Percentiles rank a stretch among this genome's conserved stretches.
Conservation (phyloP, 805 yeast genomes). For the Candida parachauliodes region DNA sequence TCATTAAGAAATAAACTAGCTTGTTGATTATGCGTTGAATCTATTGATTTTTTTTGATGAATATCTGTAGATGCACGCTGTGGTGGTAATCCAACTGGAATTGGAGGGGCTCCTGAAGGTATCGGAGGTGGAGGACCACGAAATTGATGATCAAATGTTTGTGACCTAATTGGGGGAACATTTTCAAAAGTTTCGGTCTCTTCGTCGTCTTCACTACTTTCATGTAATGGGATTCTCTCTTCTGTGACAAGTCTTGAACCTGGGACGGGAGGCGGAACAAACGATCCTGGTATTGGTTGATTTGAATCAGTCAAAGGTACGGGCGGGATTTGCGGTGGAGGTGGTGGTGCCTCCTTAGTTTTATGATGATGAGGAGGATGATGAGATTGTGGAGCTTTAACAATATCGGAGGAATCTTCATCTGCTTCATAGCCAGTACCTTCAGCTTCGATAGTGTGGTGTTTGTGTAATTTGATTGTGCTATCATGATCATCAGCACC, state of each 20-base stretch:
- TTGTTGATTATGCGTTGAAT: conserved; percentile 13
- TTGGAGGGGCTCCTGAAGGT: conserved; percentile 9
- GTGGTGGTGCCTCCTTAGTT: conserved; percentile 11
- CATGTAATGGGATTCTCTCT: background rate
- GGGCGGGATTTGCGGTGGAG: conserved; percentile 10
- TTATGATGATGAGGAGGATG: background rate
- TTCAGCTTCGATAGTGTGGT: conserved; percentile 10
- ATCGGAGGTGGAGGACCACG: conserved; percentile 6
- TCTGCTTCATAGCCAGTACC: conserved; percentile 70
- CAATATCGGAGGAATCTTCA: conserved; percentile 41
- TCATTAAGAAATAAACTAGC: conserved; percentile 24
- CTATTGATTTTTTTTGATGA: background rate
- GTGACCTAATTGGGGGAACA: conserved; percentile 6
- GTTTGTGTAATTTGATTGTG: conserved; percentile 7
- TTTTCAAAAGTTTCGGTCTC: conserved; percentile 1
- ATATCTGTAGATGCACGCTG: conserved; percentile 14
- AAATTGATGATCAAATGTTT: background rate
- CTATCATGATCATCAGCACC: conserved; percentile 9
- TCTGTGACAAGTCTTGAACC: conserved; percentile 2
- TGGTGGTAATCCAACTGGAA: conserved; percentile 10
- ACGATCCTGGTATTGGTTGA: conserved; percentile 12
- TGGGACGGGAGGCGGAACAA: conserved; percentile 16
- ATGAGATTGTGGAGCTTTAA: conserved; percentile 7
- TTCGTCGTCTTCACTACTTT: conserved; percentile 16
- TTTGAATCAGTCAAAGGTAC: conserved; percentile 9